Percentiles rank a stretch among this genome's conserved stretches.
Evolutionary conservation across 306 rosid genomes (phyloP).

Genomic region (Sesbania bispinosa): DNA sequence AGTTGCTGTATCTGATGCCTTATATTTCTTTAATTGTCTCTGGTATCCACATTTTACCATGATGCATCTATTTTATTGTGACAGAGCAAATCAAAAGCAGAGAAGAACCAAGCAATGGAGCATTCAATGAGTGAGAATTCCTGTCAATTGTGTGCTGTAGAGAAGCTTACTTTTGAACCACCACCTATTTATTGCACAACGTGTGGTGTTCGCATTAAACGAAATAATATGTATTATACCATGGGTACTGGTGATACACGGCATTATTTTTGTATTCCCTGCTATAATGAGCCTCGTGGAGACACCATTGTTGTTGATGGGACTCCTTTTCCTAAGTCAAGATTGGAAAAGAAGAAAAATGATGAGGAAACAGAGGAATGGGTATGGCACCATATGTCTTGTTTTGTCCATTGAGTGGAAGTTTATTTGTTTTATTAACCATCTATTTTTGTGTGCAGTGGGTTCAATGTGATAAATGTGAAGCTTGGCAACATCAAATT

Average conservation of each 20-base stretch:
- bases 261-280: conserved; percentile 89
- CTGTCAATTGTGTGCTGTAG: conserved; percentile 97
- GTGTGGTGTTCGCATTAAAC: conserved; percentile 88
- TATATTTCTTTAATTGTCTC: neutral
- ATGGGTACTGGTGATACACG: conserved; percentile 92
- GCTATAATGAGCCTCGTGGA: conserved; percentile 92
- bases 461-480: conserved; percentile 99
- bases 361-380: conserved; percentile 98
- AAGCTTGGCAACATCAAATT: conserved; percentile 99
- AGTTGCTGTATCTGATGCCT: neutral
- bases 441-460: conserved; percentile 53
- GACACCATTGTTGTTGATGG: conserved; percentile 84
- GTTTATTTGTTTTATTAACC: conserved; percentile 29
- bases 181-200: conserved; percentile 94
- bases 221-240: conserved; percentile 89
- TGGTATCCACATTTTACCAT: neutral
- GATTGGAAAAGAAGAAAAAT: conserved; percentile 91
- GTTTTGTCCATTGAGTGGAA: conserved; percentile 7
- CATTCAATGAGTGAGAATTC: conserved; percentile 97
- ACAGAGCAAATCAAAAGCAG: conserved; percentile 97
- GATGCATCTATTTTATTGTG: conserved; percentile 11
- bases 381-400: conserved; percentile 47
- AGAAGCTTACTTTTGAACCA: conserved; percentile 95
- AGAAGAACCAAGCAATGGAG: conserved; percentile 97
- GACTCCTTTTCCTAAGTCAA: conserved; percentile 69